Percentiles rank a stretch among this genome's conserved stretches.
Conservation (phyloP, 2,329 filamentous ascomycete species). For the Ophiocordyceps camponoti-floridani region DNA sequence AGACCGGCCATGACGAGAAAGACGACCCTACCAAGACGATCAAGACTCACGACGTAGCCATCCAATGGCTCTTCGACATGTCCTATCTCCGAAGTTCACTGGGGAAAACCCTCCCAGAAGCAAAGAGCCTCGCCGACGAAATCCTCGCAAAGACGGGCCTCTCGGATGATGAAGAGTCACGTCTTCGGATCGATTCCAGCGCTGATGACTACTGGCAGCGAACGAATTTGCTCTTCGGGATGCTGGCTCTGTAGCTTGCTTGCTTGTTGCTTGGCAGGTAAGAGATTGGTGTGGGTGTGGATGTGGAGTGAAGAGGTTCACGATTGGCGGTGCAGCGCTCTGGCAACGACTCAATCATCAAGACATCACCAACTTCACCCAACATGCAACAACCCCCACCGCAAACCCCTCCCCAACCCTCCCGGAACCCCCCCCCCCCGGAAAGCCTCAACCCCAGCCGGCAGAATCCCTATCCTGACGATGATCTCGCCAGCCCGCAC, state of each 20-base stretch:
- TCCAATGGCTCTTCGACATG: conserved; percentile 46
- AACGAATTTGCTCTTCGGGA: conserved; percentile 64
- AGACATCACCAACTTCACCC: too few relatives aligned
- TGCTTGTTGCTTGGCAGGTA: too few relatives aligned
- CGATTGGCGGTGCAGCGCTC: too few relatives aligned
- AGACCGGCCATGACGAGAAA: not conserved
- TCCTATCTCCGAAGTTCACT: conserved; percentile 24
- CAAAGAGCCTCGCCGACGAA: conserved; percentile 27
- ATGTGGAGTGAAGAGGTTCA: too few relatives aligned
- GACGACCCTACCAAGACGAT: not conserved
- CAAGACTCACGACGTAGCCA: conserved; percentile 24
- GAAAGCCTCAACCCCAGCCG: too few relatives aligned
- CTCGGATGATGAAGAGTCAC: conserved; percentile 24
- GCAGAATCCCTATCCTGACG: too few relatives aligned
- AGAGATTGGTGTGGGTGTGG: too few relatives aligned
- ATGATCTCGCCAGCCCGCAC: too few relatives aligned
- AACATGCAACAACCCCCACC: too few relatives aligned
- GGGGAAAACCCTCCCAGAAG: conserved; percentile 8
- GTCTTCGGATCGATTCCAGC: conserved; percentile 38
- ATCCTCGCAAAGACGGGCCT: conserved; percentile 27
- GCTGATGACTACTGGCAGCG: conserved; percentile 69
- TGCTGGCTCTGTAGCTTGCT: conserved; percentile 33
- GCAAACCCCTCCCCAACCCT: too few relatives aligned
- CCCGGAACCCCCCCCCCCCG: too few relatives aligned
- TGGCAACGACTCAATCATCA: too few relatives aligned